Base-by-base conservation (phyloP, 2,329 filamentous ascomycete species). In the Lachnellula hyalina region DNA sequence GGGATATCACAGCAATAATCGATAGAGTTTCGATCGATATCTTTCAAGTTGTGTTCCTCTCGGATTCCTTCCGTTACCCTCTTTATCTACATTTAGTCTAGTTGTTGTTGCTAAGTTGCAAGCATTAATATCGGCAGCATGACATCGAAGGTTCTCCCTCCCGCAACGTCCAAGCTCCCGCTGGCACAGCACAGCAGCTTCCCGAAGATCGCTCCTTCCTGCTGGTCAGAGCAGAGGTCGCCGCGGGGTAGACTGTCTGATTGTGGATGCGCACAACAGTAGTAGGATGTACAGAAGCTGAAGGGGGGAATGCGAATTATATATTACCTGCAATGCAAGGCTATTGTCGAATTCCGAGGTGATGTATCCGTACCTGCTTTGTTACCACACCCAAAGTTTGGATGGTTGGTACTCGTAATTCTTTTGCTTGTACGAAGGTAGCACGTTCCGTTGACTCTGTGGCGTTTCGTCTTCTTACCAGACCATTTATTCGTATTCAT, bases 71-170 rank as follows among this genome's bases (percentile, higher is more conserved):
- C 57, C 58, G 50, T 54, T 48, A 49, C 53, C 60, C 58, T 61
- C 55, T 53, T 59, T 62, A 62, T 63, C 59, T 60, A 34, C 25
- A 34, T 35, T 47, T 57, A 32, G 54, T 42, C 50, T 53, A 47
- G 50, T 32, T 47, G 36, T 28, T 53, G 23, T 42, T 54, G 28
- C 38, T 34, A 38, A 54, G 52, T 53, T 58, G 52, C 58, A 57
- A 60, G 56, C 53, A 53, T 62, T 41, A 56, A 45, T 32, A 21
- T 50, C 54, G 45, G 46, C 52, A 45, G 63, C 64, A 58, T 60
- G 61, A 65, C 64, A 65, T 65, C 57, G 47, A 55, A 40, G 51
- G 51, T 47, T 57, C 56, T 62, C 60, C 60, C 56, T 62, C 60
- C 60, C 63, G 58, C 46, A 56, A 35, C 32, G 56, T 59, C 59